Conservation (phyloP, 441 rosid genomes). For the Populus hybrid region DNA sequence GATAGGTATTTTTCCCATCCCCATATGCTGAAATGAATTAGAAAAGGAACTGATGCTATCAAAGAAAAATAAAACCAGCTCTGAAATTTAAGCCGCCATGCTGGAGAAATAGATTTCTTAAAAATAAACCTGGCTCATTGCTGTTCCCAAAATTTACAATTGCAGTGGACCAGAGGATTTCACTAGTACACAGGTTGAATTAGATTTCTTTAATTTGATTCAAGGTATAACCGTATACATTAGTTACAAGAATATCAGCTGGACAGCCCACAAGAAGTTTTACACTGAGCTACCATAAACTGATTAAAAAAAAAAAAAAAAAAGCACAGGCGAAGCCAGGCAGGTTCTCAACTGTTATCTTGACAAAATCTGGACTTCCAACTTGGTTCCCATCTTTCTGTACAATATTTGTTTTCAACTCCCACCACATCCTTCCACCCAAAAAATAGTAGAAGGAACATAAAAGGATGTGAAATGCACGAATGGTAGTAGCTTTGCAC, state of each 20-base stretch:
- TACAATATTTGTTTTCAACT: constrained; percentile 16
- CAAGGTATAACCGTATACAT: not conserved
- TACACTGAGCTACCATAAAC: constrained; percentile 10
- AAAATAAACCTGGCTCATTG: not conserved
- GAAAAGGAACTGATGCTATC: not conserved
- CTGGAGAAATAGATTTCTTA: not conserved
- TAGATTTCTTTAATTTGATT: constrained; percentile 4
- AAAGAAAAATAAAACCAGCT: not conserved
- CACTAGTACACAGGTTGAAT: not conserved
- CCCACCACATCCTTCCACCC: constrained; percentile 15
- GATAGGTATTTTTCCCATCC: too few relatives aligned
- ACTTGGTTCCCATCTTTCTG: constrained; percentile 18
- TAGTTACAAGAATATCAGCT: constrained; percentile 13
- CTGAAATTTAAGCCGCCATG: not conserved
- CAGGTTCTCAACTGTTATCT: constrained; percentile 13
- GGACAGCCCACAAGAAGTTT: not conserved
- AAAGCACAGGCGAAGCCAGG: not conserved
- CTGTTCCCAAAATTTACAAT: not conserved
- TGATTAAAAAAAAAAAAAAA: not conserved
- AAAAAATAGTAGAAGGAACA: constrained; percentile 14
- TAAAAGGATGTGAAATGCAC: not conserved
- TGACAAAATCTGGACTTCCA: constrained; percentile 12
- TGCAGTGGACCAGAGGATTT: not conserved
- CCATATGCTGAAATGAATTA: too few relatives aligned
- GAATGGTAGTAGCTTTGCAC: constrained; percentile 10